Evolutionary conservation across 2,329 filamentous ascomycete genomes (phyloP).

Genomic region (Cephalotrichum gorgonifer): DNA sequence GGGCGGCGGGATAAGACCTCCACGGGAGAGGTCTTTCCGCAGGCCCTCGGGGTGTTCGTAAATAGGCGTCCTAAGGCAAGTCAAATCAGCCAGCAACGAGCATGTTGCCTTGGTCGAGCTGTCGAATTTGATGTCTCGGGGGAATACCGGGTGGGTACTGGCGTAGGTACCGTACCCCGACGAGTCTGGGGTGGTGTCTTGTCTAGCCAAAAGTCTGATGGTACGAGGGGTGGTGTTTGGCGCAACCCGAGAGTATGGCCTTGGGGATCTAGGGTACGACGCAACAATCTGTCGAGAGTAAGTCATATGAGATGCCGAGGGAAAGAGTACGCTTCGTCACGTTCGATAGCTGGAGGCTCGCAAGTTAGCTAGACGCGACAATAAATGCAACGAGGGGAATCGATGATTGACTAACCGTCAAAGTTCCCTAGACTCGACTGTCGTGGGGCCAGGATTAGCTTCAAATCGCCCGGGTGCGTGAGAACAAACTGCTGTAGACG

Average conservation of each 20-base stretch:
- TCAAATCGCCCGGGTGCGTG: constrained; percentile 73
- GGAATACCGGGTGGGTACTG: constrained; percentile 7
- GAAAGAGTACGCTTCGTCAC: background rate
- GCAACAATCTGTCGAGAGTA: background rate
- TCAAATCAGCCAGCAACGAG: constrained; percentile 9
- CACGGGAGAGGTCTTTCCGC: background rate
- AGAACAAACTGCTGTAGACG: constrained; percentile 95
- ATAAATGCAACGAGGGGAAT: no score
- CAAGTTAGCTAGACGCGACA: background rate
- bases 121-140: constrained; percentile 6
- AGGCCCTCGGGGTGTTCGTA: background rate
- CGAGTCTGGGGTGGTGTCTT: no score
- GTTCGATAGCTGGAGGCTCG: background rate
- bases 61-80: constrained; percentile 10
- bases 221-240: no score
- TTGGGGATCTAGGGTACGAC: no score
- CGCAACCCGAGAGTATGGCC: no score
- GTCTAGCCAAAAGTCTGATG: no score
- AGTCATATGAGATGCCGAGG: background rate
- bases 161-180: no score
- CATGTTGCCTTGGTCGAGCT: constrained; percentile 7
- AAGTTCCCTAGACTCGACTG: constrained; percentile 34
- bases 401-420: background rate
- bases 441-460: constrained; percentile 43
- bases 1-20: background rate